Conservation (phyloP, 2,329 filamentous ascomycete genomes). For the Rhynchosporium graminicola region DNA sequence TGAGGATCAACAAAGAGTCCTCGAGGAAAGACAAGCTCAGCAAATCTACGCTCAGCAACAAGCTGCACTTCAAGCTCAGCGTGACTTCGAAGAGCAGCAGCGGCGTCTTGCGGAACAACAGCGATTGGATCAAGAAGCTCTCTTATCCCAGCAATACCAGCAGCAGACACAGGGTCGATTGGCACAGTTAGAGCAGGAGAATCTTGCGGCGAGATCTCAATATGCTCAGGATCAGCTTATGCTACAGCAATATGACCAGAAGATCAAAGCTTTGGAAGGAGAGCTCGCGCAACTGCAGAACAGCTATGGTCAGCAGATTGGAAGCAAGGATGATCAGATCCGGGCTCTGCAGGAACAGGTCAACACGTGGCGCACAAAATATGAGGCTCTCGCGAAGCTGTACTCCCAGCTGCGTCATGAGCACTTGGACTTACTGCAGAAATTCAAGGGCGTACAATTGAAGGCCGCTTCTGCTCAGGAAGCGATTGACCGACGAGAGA, state of each 20-base stretch:
- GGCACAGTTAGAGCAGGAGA: conserved; percentile 92
- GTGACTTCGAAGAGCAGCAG: conserved; percentile 97
- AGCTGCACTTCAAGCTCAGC: conserved; percentile 80
- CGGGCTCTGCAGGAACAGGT: conserved; percentile 91
- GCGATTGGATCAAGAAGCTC: conserved; percentile 83
- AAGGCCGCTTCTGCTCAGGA: conserved; percentile 97
- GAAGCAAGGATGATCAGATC: conserved; percentile 93
- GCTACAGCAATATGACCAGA: conserved; percentile 93
- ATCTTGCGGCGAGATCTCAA: conserved; percentile 88
- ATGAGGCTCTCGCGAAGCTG: conserved; percentile 92
- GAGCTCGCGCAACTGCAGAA: conserved; percentile 81
- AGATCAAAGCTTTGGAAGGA: conserved; percentile 88
- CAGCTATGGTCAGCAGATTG: conserved; percentile 81
- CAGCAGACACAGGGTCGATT: conserved; percentile 95
- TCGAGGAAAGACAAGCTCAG: conserved; percentile 84
- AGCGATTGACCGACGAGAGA: conserved; percentile 91
- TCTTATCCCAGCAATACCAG: conserved; percentile 84
- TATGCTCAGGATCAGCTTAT: conserved; percentile 97
- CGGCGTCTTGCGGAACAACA: conserved; percentile 85
- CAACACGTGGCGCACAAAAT: conserved; percentile 96
- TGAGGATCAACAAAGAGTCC: conserved; percentile 85
- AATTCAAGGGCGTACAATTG: conserved; percentile 93
- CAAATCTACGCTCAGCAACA: conserved; percentile 80
- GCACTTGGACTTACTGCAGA: conserved; percentile 90
- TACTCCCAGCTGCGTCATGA: conserved; percentile 96